These are phyloP conservation scores for Tylopilus rubrobrunneus DNA, from an alignment of 768 basidiomycete genomes.

Conservation along the genomic window DNA sequence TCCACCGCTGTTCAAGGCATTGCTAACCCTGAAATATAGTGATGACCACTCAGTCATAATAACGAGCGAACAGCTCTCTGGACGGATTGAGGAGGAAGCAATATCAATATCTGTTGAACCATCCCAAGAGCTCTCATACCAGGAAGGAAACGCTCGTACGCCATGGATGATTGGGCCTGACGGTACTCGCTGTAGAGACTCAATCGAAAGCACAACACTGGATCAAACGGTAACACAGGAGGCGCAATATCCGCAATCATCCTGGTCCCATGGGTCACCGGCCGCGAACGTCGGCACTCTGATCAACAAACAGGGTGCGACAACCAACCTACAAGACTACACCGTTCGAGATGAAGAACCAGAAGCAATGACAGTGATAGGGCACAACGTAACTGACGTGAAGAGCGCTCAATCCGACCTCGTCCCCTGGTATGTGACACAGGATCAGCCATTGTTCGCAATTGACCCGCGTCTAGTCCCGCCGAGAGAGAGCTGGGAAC, in stretches of 20 bases:
- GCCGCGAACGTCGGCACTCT: neutral
- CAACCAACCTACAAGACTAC: neutral
- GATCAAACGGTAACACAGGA: neutral
- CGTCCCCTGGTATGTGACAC: neutral
- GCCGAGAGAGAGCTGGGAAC: neutral
- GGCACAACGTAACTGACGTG: neutral
- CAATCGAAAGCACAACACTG: neutral
- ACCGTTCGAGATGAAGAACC: neutral
- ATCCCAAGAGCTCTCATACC: neutral
- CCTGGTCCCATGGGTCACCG: neutral
- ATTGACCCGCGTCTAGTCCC: neutral
- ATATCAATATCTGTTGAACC: too few relatives aligned
- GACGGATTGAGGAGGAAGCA: neutral
- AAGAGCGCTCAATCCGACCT: neutral
- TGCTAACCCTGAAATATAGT: neutral
- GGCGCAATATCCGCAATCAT: neutral
- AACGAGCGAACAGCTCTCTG: neutral
- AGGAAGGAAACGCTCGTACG: neutral
- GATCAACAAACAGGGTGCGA: neutral
- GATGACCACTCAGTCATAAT: neutral
- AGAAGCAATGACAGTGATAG: too few relatives aligned
- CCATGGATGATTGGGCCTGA: neutral
- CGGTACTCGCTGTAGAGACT: neutral
- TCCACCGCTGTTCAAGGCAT: neutral
- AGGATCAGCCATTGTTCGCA: too few relatives aligned